phyloP scores from a whole-genome alignment of 1,139 yeast genomes.

The Protomyces arabidopsidicola region DNA sequence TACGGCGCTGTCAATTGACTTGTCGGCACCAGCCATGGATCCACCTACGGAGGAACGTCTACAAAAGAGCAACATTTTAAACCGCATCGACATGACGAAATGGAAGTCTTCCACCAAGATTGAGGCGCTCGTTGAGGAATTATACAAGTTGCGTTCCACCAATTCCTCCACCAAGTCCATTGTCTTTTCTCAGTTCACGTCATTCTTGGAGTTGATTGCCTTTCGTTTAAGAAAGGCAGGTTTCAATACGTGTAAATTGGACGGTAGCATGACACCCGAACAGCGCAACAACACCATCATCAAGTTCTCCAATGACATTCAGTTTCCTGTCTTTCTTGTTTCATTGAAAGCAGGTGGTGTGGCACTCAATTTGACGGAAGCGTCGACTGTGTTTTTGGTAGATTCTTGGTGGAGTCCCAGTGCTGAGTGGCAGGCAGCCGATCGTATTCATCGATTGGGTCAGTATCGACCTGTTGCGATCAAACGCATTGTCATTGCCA shows the following conservation, averaged over 20 bases:
- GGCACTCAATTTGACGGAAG: slow-evolving; percentile 91
- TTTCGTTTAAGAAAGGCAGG: slow-evolving; percentile 95
- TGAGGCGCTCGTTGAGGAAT: slow-evolving; percentile 90
- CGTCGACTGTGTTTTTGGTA: slow-evolving; percentile 87
- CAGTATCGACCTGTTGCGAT: slow-evolving; percentile 93
- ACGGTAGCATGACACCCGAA: slow-evolving; percentile 93
- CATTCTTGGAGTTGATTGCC: slow-evolving; percentile 91
- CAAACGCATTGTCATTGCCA: slow-evolving; percentile 88
- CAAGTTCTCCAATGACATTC: slow-evolving; percentile 85
- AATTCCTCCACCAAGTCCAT: slow-evolving; percentile 86
- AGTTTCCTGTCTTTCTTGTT: slow-evolving; percentile 87
- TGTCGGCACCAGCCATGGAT: slow-evolving; percentile 81
- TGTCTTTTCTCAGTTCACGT: slow-evolving; percentile 93
- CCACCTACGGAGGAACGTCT: slow-evolving; percentile 58
- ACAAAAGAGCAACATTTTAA: slow-evolving; percentile 78
- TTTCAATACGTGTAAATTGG: slow-evolving; percentile 83
- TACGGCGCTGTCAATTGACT: slow-evolving; percentile 80
- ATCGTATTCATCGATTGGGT: slow-evolving; percentile 95
- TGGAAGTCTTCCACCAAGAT: slow-evolving; percentile 95
- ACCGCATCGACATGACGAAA: slow-evolving; percentile 75
- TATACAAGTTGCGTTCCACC: slow-evolving; percentile 79
- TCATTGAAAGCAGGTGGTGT: slow-evolving; percentile 98
- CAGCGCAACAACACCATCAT: slow-evolving; percentile 89
- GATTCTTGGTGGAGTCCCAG: slow-evolving; percentile 99
- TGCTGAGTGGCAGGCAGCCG: slow-evolving; percentile 97